Conservation (phyloP, 2,329 filamentous ascomycete genomes). For the Colletotrichum camelliae region DNA sequence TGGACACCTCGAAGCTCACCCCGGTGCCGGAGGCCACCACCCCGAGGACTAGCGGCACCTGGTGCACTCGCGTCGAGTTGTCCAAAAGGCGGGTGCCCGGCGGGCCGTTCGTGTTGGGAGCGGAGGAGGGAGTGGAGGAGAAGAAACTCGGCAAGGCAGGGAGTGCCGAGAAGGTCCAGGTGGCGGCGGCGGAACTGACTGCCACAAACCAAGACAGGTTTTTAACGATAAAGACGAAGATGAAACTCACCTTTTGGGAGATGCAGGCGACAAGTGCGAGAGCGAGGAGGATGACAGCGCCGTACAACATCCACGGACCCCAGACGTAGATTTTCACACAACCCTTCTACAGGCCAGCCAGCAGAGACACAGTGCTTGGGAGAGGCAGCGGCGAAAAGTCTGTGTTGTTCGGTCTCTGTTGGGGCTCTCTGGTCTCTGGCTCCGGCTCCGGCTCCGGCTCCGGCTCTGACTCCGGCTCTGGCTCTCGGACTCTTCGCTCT, state of each 20-base stretch:
- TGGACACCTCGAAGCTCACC: not conserved
- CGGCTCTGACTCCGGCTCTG: no score
- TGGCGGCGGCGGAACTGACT: not conserved
- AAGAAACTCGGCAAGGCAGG: not conserved
- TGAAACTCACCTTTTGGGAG: not conserved
- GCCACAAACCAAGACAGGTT: not conserved
- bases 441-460: not conserved
- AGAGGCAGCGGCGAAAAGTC: not conserved
- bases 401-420: not conserved
- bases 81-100: not conserved
- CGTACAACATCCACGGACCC: not conserved
- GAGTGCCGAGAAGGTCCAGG: not conserved
- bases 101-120: not conserved
- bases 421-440: not conserved
- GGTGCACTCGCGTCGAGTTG: not conserved
- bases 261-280: not conserved
- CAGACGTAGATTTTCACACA: not conserved
- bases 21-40: not conserved
- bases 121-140: not conserved
- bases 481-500: not conserved
- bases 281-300: not conserved
- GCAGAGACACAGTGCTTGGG: not conserved
- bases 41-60: not conserved
- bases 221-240: not conserved
- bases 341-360: not conserved